Base-by-base conservation (phyloP, 2,329 filamentous ascomycete genomes). In the Alternaria gansuensis region DNA sequence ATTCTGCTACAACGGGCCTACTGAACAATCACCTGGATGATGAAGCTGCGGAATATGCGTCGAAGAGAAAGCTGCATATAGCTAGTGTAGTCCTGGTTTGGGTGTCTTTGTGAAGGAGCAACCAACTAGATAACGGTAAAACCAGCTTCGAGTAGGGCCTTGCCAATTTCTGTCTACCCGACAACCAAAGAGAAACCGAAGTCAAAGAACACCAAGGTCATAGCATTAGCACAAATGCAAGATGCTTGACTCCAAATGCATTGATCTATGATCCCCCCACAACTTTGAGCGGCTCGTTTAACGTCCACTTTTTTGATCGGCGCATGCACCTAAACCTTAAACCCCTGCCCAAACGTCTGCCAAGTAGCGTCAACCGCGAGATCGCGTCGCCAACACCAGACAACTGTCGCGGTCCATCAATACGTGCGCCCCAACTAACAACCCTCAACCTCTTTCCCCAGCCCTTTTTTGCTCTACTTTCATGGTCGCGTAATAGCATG, bases 281-380 rank as follows among this genome's bases (percentile, higher is more conserved):
- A 40, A 31, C 36, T 33, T 8, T 33, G 51, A 34, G 33, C 45
- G 13, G 54, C 26, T 51, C 26, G 50, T 58, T 39, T 46, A 37
- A 49, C 54, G 56, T 58, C 51, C 64, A 61, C 58, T 61, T 59
- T 17, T 44, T 34, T 34, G 69, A 73, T 73, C 68, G 66, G 60
- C 65, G 63, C 64, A 71, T 71, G 68, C 70, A 70, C 53, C 69
- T 71, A 73, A 74, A 68, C 68, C 59, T 72, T 71, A 71, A 68
- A 68, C 62, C 67, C 70, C 64, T 65, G 64, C 60, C 55, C 60
- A 65, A 65, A 67, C 66, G 66, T 63, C 62, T 56, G 67, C 73
- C 67, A 67, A 68, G 67, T 51, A 63, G 59, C 62, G 56, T 55
- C 67, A 64, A 66, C 68, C 61, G 63, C 66, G 65, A 67, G 64